Evolutionary conservation across 441 rosid species (phyloP).

Genomic region (Lepidium campestre): DNA sequence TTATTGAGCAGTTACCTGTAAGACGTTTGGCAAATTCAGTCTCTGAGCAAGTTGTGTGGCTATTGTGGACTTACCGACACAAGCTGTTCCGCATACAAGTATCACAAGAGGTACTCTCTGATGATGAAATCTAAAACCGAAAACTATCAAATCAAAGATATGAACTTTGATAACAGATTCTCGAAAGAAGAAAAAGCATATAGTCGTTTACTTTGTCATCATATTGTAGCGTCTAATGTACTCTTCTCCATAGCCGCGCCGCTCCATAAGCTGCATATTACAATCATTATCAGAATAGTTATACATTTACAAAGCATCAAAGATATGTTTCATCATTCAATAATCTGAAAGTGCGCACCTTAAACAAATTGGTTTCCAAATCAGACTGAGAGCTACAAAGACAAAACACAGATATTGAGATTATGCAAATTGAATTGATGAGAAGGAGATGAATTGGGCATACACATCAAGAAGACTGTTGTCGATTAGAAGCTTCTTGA

Average conservation of each 20-base stretch:
- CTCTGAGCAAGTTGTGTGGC: conserved; percentile 98
- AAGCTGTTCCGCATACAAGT: conserved; percentile 98
- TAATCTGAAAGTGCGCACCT: conserved; percentile 37
- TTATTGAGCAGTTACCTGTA: conserved; percentile 50
- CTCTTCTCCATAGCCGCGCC: conserved; percentile 90
- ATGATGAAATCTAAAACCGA: conserved; percentile 77
- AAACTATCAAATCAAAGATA: not conserved
- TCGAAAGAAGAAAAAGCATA: not conserved
- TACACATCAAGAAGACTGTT: conserved; percentile 99
- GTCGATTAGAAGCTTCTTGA: conserved; percentile 94
- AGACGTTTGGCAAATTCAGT: conserved; percentile 94
- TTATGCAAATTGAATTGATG: not conserved
- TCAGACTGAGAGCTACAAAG: conserved; percentile 83
- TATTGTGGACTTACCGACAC: conserved; percentile 96
- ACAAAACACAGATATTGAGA: not conserved
- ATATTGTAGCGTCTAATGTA: conserved; percentile 88
- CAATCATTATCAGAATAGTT: not conserved
- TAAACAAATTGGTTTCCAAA: conserved; percentile 87
- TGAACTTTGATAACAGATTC: not conserved
- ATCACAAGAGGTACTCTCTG: conserved; percentile 95
- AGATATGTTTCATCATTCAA: not conserved
- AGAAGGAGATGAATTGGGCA: conserved; percentile 6
- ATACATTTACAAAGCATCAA: not conserved
- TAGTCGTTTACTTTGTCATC: conserved; percentile 79
- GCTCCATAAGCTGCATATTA: conserved; percentile 79